Evolutionary conservation across 768 basidiomycete genomes (phyloP), one percentile per base, ranked within the genome.

Genomic region (Kwoniella dendrophila): DNA sequence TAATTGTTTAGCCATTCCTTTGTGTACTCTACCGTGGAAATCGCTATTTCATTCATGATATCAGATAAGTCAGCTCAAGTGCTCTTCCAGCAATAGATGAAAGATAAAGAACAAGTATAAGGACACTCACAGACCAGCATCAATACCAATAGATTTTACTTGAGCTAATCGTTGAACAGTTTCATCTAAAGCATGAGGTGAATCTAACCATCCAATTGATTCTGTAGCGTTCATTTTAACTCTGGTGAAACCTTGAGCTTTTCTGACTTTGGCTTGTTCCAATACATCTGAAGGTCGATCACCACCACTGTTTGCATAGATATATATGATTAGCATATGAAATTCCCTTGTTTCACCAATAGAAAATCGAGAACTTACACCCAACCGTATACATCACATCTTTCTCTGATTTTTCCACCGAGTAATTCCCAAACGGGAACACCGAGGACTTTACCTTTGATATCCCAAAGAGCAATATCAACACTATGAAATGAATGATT

Each of bases 381-480:
- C 73, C 70, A 70, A 30, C 72, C 71, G 66, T 74, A 74, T 10
- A 77, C 75, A 43, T 70, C 65, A 47, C 66, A 78, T 30, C 81
- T 79, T 68, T 87, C 84, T 50, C 87, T 83, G 20, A 88, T 86
- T 72, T 85, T 86, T 4, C 88, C 88, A 7, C 87, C 88, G 5
- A 88, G 82, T 0, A 90, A 80, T 75, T 87, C 83, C 83, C 84
- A 87, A 1, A 88, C 78, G 1, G 80, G 80, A 0, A 86, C 87
- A 33, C 86, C 86, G 1, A 88, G 82, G 33, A 85, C 86, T 78
- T 88, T 88, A n/a, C 88, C 88, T 67, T 88, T 88, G 78, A 89
- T 87, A 69, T 89, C 88, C 88, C 88, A 67, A 49, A 69, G 54
- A 27, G 67, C 68, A 41, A 68, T 69, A 56, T 68, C 72, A 22